phyloP scores from a whole-genome alignment of 805 yeast genomes.

The Candida silvicultrix region DNA sequence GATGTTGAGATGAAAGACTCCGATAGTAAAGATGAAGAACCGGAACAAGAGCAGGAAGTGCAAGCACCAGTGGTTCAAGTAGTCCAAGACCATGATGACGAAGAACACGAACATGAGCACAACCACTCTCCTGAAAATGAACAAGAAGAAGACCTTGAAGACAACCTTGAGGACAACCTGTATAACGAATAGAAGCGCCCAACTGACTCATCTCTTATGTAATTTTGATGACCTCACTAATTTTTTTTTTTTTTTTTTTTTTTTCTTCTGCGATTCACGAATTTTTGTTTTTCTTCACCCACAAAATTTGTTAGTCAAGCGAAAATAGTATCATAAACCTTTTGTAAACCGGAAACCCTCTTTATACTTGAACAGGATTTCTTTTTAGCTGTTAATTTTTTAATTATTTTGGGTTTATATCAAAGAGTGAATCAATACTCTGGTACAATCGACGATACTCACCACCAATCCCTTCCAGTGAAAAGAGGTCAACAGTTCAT shows the following conservation, averaged over 20 bases:
- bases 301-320: not conserved
- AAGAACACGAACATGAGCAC: no score
- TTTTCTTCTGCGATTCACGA: no score
- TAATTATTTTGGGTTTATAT: no score
- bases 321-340: no score
- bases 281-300: not conserved
- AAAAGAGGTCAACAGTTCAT: not conserved
- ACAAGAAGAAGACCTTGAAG: not conserved
- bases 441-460: no score
- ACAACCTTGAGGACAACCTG: not conserved
- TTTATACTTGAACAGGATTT: no score
- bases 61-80: not conserved
- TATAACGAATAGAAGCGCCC: not conserved
- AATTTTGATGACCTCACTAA: not conserved
- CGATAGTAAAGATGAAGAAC: not conserved
- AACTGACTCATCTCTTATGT: not conserved
- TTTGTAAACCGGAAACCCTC: no score
- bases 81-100: not conserved
- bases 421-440: no score
- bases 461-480: no score
- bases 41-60: not conserved
- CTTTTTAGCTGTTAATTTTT: no score
- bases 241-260: not conserved
- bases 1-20: slow-evolving; percentile 1
- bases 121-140: no score